phyloP scores from a whole-genome alignment of 2,329 filamentous ascomycete genomes.

The Penicillium griseofulvum region DNA sequence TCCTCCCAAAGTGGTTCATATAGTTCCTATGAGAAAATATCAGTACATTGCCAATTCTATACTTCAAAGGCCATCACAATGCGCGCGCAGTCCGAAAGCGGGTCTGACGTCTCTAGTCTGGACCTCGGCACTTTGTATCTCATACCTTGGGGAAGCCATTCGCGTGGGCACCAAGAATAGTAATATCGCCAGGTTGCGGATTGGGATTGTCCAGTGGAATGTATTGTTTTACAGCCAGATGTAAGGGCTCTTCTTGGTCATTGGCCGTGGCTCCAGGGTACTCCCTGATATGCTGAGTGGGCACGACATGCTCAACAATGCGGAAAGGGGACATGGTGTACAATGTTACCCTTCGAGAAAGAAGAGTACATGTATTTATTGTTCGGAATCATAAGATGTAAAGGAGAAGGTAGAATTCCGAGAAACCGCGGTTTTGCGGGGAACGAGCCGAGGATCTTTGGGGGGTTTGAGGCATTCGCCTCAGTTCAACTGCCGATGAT shows the following conservation, averaged over 20 bases:
- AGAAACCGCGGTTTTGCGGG: constrained; percentile 11
- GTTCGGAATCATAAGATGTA: not conserved
- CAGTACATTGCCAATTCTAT: not conserved
- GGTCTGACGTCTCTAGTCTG: not conserved
- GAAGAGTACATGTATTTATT: constrained; percentile 24
- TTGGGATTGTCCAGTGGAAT: constrained; percentile 67
- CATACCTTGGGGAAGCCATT: constrained; percentile 87
- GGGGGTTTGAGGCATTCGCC: constrained; percentile 1
- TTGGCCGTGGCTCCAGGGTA: constrained; percentile 70
- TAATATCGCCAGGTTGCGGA: constrained; percentile 73
- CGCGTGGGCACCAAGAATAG: constrained; percentile 81
- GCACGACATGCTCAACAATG: constrained; percentile 70
- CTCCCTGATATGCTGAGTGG: constrained; percentile 76
- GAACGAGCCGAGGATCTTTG: constrained; percentile 6
- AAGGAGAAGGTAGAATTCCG: constrained; percentile 14
- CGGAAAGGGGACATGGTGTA: constrained; percentile 49
- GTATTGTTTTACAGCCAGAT: constrained; percentile 83
- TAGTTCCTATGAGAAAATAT: constrained; percentile 61
- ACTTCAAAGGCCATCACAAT: not conserved
- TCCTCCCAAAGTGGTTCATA: constrained; percentile 94
- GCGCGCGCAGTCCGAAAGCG: not conserved
- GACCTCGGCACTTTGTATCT: constrained; percentile 3
- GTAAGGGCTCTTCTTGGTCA: constrained; percentile 70
- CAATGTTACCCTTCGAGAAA: not conserved
- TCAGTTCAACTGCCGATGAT: constrained; percentile 4